Percentiles rank a stretch among this genome's conserved stretches.
Evolutionary conservation across 2,329 filamentous ascomycete genomes (phyloP).

Genomic region (Cytospora leucostoma): DNA sequence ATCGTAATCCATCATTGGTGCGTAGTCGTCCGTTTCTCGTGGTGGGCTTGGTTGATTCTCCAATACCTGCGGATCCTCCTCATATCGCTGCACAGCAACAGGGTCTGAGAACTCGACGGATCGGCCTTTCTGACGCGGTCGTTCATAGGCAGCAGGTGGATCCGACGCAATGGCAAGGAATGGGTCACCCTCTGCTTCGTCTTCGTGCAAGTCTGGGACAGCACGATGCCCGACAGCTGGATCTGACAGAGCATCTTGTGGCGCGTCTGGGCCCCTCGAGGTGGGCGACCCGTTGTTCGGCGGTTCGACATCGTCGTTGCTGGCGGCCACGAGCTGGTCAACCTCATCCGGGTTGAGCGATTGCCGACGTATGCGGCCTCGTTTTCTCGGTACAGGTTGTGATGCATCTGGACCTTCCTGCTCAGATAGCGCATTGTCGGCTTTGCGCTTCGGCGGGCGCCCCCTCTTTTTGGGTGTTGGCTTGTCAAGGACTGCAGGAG

Average conservation of each 20-base stretch:
- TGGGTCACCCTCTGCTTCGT: constrained; percentile 27
- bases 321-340: constrained; percentile 29
- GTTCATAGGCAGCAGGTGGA: constrained; percentile 1
- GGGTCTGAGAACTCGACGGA: constrained; percentile 2
- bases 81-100: not conserved
- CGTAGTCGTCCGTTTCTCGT: constrained; percentile 20
- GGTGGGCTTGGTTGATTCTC: constrained; percentile 16
- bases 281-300: not conserved
- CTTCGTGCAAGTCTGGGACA: constrained; percentile 16
- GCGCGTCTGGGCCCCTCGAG: not conserved
- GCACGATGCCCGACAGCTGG: not conserved
- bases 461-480: constrained; percentile 36
- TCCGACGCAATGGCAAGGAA: constrained; percentile 30
- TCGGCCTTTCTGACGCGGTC: constrained; percentile 2
- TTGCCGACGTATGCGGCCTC: constrained; percentile 37
- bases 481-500: constrained; percentile 6
- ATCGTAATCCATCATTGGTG: constrained; percentile 20
- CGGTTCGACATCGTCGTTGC: not conserved
- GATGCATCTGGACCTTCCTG: constrained; percentile 34
- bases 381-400: constrained; percentile 33
- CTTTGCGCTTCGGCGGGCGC: constrained; percentile 25
- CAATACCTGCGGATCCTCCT: constrained; percentile 2
- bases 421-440: constrained; percentile 17
- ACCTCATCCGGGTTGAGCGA: constrained; percentile 33
- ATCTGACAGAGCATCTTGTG: not conserved